Base-by-base conservation (phyloP, 257 asterid genomes). In the Haberlea rhodopensis region DNA sequence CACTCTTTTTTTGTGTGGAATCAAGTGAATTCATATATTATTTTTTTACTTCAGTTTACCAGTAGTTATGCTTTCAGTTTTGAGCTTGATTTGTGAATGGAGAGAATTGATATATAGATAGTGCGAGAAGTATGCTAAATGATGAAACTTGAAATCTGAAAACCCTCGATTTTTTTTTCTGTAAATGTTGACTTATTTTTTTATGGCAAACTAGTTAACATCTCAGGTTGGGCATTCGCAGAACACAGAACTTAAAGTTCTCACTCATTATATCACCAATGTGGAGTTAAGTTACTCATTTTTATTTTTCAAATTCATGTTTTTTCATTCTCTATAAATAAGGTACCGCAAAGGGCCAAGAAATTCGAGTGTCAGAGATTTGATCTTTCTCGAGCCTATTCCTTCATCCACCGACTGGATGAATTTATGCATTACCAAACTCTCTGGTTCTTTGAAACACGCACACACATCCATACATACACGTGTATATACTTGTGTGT, bases 1-100 rank as follows among this genome's bases (percentile, higher is more conserved):
- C 23, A 7, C 21, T 13, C 52, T 65, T 20, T 51, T 1, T 28
- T 28, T 2, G 1, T 32, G 18, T 37, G 46, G 1, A 31, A 64
- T 57, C 60, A 57, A 16, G 10, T 70, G 56, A 53, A 48, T 65
- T 65, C 27, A 13, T 15, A 28, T 57, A 56, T 19, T 19, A 56
- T 11, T 24, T 46, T 65, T 49, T 23, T 22, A 25, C 20, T 56
- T 27, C 23, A n/a, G 9, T 61, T 13, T 13, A 11, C 46, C 48
- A 28, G 66, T 8, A 25, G 46, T 11, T 40, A 13, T 40, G 4
- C 48, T 11, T 32, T 40, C 48, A 40, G n/a, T 40, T 13, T 13
- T 13, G 48, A 40, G 18, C 18, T 40, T 13, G 18, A 40, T 11
- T 13, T 40, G 48, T 11, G 48, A 40, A 3, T 40, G n/a, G 48